Conservation (phyloP, 768 basidiomycete genomes). For the Trametes cubensis region DNA sequence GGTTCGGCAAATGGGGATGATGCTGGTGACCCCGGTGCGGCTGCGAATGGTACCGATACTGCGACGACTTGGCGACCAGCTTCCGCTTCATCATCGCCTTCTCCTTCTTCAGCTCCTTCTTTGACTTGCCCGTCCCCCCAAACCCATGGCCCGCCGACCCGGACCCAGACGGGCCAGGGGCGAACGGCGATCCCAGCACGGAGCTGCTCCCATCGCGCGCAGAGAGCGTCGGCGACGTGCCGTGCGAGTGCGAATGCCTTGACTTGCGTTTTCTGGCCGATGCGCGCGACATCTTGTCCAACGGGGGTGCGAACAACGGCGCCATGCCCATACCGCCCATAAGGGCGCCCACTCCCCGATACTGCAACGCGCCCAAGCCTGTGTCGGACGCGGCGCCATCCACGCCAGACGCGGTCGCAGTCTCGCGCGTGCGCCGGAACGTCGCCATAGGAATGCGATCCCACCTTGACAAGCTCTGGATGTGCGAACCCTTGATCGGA, state of each 20-base stretch:
- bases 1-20: constrained; percentile 57
- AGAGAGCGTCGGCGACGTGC: constrained; percentile 39
- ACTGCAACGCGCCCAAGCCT: constrained; percentile 35
- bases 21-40: constrained; percentile 57
- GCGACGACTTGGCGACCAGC: constrained; percentile 45
- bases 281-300: constrained; percentile 29
- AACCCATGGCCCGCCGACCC: constrained; percentile 26
- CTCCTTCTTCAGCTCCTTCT: constrained; percentile 67
- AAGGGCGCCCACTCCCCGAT: constrained; percentile 24
- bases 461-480: constrained; percentile 65
- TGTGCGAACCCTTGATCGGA: constrained; percentile 40
- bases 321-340: constrained; percentile 25
- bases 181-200: constrained; percentile 43
- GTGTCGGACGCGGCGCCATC: constrained; percentile 42
- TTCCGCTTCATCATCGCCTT: constrained; percentile 66
- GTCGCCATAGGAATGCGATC: constrained; percentile 73
- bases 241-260: constrained; percentile 26
- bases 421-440: constrained; percentile 64
- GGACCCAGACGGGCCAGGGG: constrained; percentile 44
- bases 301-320: constrained; percentile 23
- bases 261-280: constrained; percentile 30
- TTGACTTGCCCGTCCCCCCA: constrained; percentile 41
- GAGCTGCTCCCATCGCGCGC: constrained; percentile 46
- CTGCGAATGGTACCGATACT: constrained; percentile 42
- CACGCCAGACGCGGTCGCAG: constrained; percentile 26